Evolutionary conservation across 352 stramenopile species (phyloP).

Genomic region (Pythium plurisporium): DNA sequence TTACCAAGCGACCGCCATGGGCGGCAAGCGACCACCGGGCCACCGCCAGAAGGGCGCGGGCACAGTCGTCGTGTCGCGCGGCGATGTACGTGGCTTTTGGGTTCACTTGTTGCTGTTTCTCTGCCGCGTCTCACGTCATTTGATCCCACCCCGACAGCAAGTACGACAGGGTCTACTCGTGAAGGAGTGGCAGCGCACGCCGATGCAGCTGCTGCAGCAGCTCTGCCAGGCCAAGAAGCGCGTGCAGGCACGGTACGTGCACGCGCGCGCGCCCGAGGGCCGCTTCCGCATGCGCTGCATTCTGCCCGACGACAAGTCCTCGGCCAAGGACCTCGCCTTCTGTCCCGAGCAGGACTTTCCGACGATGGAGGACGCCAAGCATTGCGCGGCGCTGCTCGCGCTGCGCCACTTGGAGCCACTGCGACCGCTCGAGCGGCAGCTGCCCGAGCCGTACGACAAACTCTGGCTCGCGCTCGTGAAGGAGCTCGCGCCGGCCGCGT

Average conservation of each 20-base stretch:
- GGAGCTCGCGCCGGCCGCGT: not conserved
- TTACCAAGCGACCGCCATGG: too few relatives aligned
- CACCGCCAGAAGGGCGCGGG: conserved; percentile 87
- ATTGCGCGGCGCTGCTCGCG: conserved; percentile 91
- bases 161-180: conserved; percentile 82
- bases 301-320: conserved; percentile 92
- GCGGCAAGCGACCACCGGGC: conserved; percentile 29
- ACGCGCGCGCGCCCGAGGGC: conserved; percentile 34
- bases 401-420: conserved; percentile 92
- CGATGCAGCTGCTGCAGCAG: conserved; percentile 92
- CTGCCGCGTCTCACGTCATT: not conserved
- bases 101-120: not conserved
- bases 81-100: conserved; percentile 39
- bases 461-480: conserved; percentile 82
- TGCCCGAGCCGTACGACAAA: conserved; percentile 94
- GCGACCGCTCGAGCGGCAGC: conserved; percentile 92
- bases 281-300: conserved; percentile 68
- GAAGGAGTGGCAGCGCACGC: conserved; percentile 93
- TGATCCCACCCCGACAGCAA: conserved; percentile 19
- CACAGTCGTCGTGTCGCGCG: conserved; percentile 78
- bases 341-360: conserved; percentile 82
- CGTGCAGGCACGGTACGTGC: conserved; percentile 62
- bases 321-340: conserved; percentile 93
- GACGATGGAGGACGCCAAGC: conserved; percentile 86
- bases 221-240: conserved; percentile 93